Evolutionary conservation across 139 green algal species (phyloP), one percentile per base, ranked within the genome.

Genomic region (Tetradesmus obliquus): DNA sequence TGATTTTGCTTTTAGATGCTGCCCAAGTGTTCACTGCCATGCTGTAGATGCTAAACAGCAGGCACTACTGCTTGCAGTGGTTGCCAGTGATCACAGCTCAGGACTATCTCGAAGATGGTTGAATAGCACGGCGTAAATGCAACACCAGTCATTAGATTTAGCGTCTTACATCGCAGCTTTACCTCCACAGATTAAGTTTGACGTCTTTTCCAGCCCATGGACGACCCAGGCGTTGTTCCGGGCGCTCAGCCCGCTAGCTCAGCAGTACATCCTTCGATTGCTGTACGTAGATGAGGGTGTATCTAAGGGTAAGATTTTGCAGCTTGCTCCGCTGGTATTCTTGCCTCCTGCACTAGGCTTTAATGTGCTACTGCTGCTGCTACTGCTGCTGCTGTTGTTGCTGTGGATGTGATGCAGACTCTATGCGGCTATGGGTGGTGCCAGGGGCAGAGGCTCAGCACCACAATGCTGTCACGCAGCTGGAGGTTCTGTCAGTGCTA

Each of bases 151-250:
- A 10, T 55, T 91, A 13, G 79, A 91, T 57, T 53, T 91, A 10
- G 88, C 88, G 5, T 82, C 57, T 57, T 91, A 91, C 79, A 87
- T 91, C 3, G 88, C 88, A 20, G 57, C 79, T 15, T 58, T 91
- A 15, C 88, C 94, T 22, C 1, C 89, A 3, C 62, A 92, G 5
- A 88, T 95, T 22, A 93, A 96, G 3, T 53, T n/a, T 22, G 76
- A 79, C 13, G 84, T 98, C 54, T 98, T 97, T 86, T 71, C 91
- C 19, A 95, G 88, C 81, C 95, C 93, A 7, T 97, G 94, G 94
- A 97, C 95, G 1, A 96, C 92, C 82, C 94, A 97, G 84, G 97
- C 96, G 8, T 90, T 99, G n/a, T 93, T 98, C 60, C 94, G 96
- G 10, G 95, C 94, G 17, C 89, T 98, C 88, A 93, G 94, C 45